phyloP scores from a whole-genome alignment of 441 rosid genomes.

The Manihot esculenta region DNA sequence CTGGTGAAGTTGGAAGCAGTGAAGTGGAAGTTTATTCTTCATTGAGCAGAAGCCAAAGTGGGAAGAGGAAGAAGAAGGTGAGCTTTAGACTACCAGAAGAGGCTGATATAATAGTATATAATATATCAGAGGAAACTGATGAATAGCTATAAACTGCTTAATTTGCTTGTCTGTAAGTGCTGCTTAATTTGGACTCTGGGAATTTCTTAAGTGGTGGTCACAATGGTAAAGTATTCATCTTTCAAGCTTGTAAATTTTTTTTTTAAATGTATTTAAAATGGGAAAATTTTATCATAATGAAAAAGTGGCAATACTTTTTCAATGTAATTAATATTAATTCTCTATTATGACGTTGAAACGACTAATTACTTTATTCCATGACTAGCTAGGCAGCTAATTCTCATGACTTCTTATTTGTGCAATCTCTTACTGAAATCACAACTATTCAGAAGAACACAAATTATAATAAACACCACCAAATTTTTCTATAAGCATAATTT shows the following conservation, averaged over 20 bases:
- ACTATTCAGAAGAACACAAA: too few relatives aligned
- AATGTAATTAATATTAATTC: neutral
- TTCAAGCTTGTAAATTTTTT: neutral
- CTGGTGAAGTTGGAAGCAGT: slow-evolving; percentile 6
- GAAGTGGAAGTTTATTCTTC: neutral
- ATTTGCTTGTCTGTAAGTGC: neutral
- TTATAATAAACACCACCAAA: too few relatives aligned
- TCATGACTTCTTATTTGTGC: too few relatives aligned
- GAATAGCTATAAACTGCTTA: neutral
- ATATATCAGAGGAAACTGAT: slow-evolving; percentile 14
- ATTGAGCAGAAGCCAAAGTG: slow-evolving; percentile 15
- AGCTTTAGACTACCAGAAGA: slow-evolving; percentile 44
- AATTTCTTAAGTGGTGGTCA: neutral
- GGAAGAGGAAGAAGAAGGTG: slow-evolving; percentile 39
- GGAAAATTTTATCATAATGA: too few relatives aligned
- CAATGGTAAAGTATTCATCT: neutral
- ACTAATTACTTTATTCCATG: neutral
- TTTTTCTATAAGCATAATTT: too few relatives aligned
- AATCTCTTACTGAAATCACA: too few relatives aligned
- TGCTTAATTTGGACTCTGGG: neutral
- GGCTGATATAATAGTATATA: slow-evolving; percentile 37
- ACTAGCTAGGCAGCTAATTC: too few relatives aligned
- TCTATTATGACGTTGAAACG: too few relatives aligned
- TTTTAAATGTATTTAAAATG: too few relatives aligned
- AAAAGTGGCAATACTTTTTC: neutral